A percentile compares a stretch with the other conserved stretches of the same genome.
Evolutionary conservation across 306 rosid genomes (phyloP).

Genomic region (Ormosia semicastrata): DNA sequence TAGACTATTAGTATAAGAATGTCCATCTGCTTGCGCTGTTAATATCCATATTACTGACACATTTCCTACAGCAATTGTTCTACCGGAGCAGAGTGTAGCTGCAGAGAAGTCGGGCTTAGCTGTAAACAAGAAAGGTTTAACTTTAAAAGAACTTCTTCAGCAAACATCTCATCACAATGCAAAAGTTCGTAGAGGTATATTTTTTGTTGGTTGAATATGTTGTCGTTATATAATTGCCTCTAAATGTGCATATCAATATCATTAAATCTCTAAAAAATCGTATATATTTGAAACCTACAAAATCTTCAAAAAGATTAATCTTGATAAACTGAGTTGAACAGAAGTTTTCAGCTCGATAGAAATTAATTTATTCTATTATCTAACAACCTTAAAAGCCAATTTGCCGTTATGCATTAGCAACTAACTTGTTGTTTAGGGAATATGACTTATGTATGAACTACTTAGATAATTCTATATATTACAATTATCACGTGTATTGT

Average conservation of each 20-base stretch:
- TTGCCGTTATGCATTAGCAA: background rate
- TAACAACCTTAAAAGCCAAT: background rate
- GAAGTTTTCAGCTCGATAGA: background rate
- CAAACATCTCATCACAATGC: slow-evolving; percentile 80
- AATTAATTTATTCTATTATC: background rate
- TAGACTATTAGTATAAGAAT: background rate
- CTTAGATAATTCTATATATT: background rate
- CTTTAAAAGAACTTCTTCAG: slow-evolving; percentile 91
- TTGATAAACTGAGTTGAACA: background rate
- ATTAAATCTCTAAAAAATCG: background rate
- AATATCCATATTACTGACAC: background rate
- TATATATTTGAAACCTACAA: background rate
- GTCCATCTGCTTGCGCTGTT: background rate
- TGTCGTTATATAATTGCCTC: background rate
- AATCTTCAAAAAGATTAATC: background rate
- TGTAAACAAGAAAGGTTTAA: slow-evolving; percentile 85
- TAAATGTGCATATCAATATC: background rate
- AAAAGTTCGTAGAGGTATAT: slow-evolving; percentile 89
- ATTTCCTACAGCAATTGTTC: slow-evolving; percentile 66
- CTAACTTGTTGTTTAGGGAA: slow-evolving; percentile 3
- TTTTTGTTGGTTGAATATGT: background rate
- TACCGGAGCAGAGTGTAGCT: slow-evolving; percentile 91
- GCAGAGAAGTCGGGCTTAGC: slow-evolving; percentile 84
- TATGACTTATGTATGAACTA: slow-evolving; percentile 9
- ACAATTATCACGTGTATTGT: background rate